Base-by-base conservation (phyloP, 2,329 filamentous ascomycete genomes). In the Blumeriella jaapii region DNA sequence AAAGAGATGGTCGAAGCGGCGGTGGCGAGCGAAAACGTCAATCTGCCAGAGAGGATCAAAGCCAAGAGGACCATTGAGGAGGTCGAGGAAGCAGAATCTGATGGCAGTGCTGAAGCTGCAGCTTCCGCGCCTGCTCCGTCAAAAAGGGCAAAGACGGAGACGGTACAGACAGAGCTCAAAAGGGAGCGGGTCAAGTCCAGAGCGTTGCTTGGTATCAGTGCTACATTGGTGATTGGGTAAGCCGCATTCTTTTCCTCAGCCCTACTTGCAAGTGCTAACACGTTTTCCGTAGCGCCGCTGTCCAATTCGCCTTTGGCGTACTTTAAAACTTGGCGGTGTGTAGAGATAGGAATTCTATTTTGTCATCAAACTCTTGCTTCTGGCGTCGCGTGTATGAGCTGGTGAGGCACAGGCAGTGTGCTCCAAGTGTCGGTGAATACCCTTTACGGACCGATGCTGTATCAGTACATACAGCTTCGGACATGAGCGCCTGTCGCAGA, bases 221-320 rank as follows among this genome's bases (percentile, higher is more conserved):
- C 85, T 39, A 91, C 84, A 29, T 69, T 95, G 57, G 84, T 83
- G 38, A 71, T 95, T 59, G 87, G 87, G 91, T 96, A 73, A 65
- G 86, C 80, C 22, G 7, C 3, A 24, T 24, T 24, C 10, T 24
- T 24, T 9, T 3, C 10, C 3, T 24, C 22, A 24, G 3, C 4
- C 22, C 12, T 4, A 24, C 22, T 24, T 24, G 20, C 20, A n/a
- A n/a, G 29, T 32, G 28, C 50, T 51, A 42, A 51, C 32, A 14
- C 12, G 3, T 13, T 28, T 6, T 12, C 13, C 6, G n/a, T 38
- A 57, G 55, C 41, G 55, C 54, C 29, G 50, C 52, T 16, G 54
- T 57, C 29, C 54, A 54, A 43, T 57, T 56, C 29, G 51, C 51
- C 12, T 52, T 57, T 36, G 49, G 44, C 31, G 45, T 47, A 23